phyloP scores from a whole-genome alignment of 2,329 filamentous ascomycete genomes.

The Fusarium sp. region DNA sequence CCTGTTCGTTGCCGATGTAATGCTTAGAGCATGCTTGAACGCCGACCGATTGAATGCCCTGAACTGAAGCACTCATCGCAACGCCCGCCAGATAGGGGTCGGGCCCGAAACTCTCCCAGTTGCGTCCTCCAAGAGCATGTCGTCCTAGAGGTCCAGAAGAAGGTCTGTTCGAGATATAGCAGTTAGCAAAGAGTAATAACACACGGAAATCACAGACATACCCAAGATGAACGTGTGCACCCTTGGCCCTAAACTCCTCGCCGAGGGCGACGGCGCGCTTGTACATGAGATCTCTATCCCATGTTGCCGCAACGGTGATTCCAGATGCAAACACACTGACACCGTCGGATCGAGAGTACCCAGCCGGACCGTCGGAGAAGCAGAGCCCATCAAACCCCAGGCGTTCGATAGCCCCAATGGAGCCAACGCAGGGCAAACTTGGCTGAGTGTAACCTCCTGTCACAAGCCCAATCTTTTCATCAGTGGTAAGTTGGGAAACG shows the following conservation, averaged over 20 bases:
- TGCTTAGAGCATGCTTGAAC: neutral
- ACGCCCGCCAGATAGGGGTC: neutral
- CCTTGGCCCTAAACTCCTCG: neutral
- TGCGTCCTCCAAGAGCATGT: neutral
- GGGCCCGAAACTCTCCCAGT: neutral
- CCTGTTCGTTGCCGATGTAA: neutral
- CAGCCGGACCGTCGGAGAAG: neutral
- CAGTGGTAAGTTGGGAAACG: neutral
- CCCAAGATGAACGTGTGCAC: neutral
- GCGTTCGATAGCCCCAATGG: neutral
- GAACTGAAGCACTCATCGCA: neutral
- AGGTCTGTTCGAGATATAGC: neutral
- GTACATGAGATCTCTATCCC: no score
- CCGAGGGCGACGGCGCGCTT: no score
- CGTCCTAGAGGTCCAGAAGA: neutral
- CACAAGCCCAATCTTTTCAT: conserved; percentile 1
- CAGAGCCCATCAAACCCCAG: conserved; percentile 1
- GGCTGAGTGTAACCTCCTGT: neutral
- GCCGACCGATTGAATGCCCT: neutral
- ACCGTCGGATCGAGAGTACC: conserved; percentile 56
- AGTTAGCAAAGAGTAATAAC: neutral
- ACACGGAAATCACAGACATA: neutral
- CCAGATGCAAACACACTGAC: neutral
- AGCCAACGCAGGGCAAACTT: neutral
- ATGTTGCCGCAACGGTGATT: no score